Evolutionary conservation across 1,284 basidiomycete genomes (phyloP), one percentile per base, ranked within the genome.

Genomic region (Phlebopus sp.): DNA sequence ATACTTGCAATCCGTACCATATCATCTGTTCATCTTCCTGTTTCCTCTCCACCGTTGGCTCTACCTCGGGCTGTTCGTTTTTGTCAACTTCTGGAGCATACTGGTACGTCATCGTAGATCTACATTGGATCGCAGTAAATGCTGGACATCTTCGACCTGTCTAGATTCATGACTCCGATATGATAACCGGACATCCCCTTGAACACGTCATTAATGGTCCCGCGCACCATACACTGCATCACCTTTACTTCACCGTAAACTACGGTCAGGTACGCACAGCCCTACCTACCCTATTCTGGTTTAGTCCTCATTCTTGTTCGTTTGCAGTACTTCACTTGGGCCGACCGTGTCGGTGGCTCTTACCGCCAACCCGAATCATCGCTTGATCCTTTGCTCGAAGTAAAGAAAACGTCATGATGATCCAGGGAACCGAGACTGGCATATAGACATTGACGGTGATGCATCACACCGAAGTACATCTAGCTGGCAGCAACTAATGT

Each of bases 91-190:
- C 62, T 97, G 94, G 94, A 85, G 75, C 49, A 94, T 97, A 67
- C 78, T 96, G 53, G 89, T 91, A 60, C 34, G 70, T 46, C 13
- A 25, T n/a, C 37, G 5, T 43, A 13, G 11, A 15, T 43, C 11
- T 37, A 37, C 25, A n/a, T 32, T 30, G 38, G 37, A 38, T 42
- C 25, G 44, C 32, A 42, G 44, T 18, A 32, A 23, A 50, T 52
- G 38, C 27, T 41, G 19, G 51, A 31, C 7, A 57, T 15, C 8
- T 15, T 41, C 9, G 23, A 13, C 2, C 25, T 9, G 11, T 1
- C 11, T 15, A 91, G 89, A 99, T 99, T 59, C 96, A 99, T 68
- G 96, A 99, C 69, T 95, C 92, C n/a, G 97, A 99, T 74, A 98
- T 99, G 94, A 86, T 98, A 66, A 91, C 90, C 39, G 94, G 90